A percentile compares a stretch with the other conserved stretches of the same genome.
These are phyloP conservation scores for Beauveria brongniartii DNA, from an alignment of 2,329 filamentous ascomycete genomes.

Conservation along the genomic window DNA sequence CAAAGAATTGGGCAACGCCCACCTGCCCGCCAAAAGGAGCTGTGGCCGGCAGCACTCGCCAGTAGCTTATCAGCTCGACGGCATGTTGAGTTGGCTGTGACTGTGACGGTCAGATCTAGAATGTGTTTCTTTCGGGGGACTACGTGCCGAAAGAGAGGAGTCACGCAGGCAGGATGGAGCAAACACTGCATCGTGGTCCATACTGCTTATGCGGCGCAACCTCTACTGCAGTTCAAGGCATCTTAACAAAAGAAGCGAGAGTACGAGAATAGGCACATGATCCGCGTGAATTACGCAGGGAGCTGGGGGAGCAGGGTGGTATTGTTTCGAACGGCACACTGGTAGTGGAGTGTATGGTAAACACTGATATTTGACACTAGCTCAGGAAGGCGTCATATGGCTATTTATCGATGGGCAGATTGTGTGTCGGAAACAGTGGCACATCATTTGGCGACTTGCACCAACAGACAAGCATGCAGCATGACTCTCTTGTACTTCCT, in stretches of 20 bases:
- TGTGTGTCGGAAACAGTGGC: not conserved
- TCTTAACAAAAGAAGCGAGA: not conserved
- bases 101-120: not conserved
- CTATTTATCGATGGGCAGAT: not conserved
- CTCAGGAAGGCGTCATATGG: not conserved
- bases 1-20: not conserved
- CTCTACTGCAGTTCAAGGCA: not conserved
- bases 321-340: not conserved
- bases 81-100: not conserved
- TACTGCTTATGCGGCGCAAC: not conserved
- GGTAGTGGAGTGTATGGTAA: not conserved
- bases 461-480: not conserved
- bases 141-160: not conserved
- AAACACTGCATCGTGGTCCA: not conserved
- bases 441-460: not conserved
- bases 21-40: not conserved
- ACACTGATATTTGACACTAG: not conserved
- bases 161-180: not conserved
- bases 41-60: not conserved
- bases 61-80: not conserved
- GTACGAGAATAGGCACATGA: slow-evolving; percentile 3
- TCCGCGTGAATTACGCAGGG: not conserved
- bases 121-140: not conserved
- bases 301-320: not conserved
- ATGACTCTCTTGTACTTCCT: not conserved